Base-by-base conservation (phyloP, 2,329 filamentous ascomycete species). In the Diaporthe sp. region DNA sequence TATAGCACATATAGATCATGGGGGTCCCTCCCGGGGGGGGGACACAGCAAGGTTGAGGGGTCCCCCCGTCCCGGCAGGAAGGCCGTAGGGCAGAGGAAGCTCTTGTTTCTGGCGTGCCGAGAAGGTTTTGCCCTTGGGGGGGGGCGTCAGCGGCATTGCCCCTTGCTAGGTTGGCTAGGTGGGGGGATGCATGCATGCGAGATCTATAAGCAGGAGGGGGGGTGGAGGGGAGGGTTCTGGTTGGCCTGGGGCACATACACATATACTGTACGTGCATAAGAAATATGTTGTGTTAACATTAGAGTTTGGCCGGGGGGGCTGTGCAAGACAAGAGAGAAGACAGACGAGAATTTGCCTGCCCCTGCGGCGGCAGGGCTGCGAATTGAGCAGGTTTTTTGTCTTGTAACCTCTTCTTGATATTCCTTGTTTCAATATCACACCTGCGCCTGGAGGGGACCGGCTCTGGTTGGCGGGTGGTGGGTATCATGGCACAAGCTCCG, bases 401-500 rank as follows among this genome's bases (percentile, higher is more conserved):
- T 49, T 49, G 62, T 51, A 51, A 53, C 44, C 44, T 51, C 44
- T 25, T 39, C 13, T 68, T 68, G 46, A 39, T 53, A 53, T 37
- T 39, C 62, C 62, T 53, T 68, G 62, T 68, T 68, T 68, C 62
- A 68, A 68, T 68, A 68, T 68, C 62, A 68, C 62, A 37, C 62
- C 44, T 51, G 53, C 62, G 22, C 19, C 44, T 19, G 44, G 44
- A 31, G 44, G 51, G 28, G 46, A 68, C 31, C 19, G 31, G 22
- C 62, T 68, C 44, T 68, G 62, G 62, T 68, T 68, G 62, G 62
- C 31, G 62, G 62, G 62, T 49, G 28, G 42, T 67, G 62, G 62
- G 25, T 25, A 53, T 37, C 62, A 68, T 68, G 62, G 44, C 46
- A n/a, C 28, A 51, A 13, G 62, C 42, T 49, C 62, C 62, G 62